Base-by-base conservation (phyloP, 1,139 yeast species). In the Casaregolazyma suthepensis region DNA sequence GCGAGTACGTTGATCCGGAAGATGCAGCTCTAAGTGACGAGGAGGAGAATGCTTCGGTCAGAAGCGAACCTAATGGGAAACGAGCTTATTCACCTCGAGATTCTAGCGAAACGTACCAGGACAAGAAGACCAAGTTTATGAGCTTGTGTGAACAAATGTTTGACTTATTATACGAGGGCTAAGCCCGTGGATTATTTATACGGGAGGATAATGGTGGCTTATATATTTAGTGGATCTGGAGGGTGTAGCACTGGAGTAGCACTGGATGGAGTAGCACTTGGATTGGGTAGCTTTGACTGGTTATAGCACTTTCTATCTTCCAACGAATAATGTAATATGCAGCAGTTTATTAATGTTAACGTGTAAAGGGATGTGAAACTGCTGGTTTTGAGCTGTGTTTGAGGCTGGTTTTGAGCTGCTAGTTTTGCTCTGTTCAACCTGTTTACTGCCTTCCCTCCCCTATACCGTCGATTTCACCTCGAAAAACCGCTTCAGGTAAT, bases 401-500 rank as follows among this genome's bases (percentile, higher is more conserved):
- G n/a, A n/a, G n/a, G n/a, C n/a, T n/a, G n/a, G n/a, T n/a, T n/a
- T n/a, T n/a, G n/a, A n/a, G n/a, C n/a, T n/a, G n/a, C n/a, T n/a
- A 12, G 20, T 15, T n/a, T 20, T 17, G 13, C 45, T 38, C 13
- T 10, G n/a, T 9, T 6, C 15, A 5, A 37, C 18, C n/a, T n/a
- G n/a, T n/a, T n/a, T n/a, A n/a, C n/a, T n/a, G n/a, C n/a, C n/a
- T n/a, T n/a, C 42, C 18, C 46, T 45, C 26, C 43, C 10, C 74
- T 78, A 90, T 54, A 90, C 93, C 56, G 85, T 88, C 42, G 94
- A 80, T 67, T 90, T 89, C 56, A 93, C 98, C 73, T 93, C 99
- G 68, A 93, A 93, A 74, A 93, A 93, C 65, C 98, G 81, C 75
- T 87, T 89, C 73, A 93, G 80, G 75, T 90, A 93, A 75, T 87